Base-by-base conservation (phyloP, 495 filamentous ascomycete species). In the Penicillium coffeae region DNA sequence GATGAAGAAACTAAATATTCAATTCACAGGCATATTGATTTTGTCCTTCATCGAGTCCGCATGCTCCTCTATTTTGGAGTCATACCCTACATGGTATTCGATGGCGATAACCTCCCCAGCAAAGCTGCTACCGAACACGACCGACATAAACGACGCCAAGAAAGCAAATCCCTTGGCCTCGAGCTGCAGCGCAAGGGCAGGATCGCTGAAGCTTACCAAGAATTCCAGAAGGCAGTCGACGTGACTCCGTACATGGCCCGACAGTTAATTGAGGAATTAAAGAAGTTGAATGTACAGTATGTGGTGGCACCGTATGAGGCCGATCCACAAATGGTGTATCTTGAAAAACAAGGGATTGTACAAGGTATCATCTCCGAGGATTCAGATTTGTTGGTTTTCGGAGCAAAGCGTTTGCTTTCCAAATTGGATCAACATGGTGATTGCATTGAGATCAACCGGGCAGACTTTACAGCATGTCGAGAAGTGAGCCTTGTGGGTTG, bases 241-340 rank as follows among this genome's bases (percentile, higher is more conserved):
- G 86, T 99, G 10, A 97, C 91, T 0, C 92, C 94, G 1, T 81
- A 90, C 55, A 97, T 99, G 94, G 93, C 94, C 19, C 78, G 88
- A 3, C 79, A 88, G 55, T 68, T 97, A 16, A 99, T 99, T 50
- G 90, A 96, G 47, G 90, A 92, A 59, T 72, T 96, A 53, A 95
- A 92, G 68, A 77, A 78, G 48, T 69, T 83, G 54, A 76, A 84
- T 16, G 80, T 99, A 4, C 78, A 86, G 48, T 97, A 95, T 59
- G 77, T 97, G 32, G 94, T 99, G 22, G 94, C 94, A 3, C 94
- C 94, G 1, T 99, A 96, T 59, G 94, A 99, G 72, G 94, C 94
- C 7, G 94, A 99, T 68, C 87, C 93, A 5, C 94, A 99, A 68
- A 75, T 99, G 45, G 91, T 87, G 12, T 99, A 96, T 58, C 73